These are phyloP conservation scores for Begonia peltatifolia DNA, from an alignment of 306 rosid species.

Conservation along the genomic window DNA sequence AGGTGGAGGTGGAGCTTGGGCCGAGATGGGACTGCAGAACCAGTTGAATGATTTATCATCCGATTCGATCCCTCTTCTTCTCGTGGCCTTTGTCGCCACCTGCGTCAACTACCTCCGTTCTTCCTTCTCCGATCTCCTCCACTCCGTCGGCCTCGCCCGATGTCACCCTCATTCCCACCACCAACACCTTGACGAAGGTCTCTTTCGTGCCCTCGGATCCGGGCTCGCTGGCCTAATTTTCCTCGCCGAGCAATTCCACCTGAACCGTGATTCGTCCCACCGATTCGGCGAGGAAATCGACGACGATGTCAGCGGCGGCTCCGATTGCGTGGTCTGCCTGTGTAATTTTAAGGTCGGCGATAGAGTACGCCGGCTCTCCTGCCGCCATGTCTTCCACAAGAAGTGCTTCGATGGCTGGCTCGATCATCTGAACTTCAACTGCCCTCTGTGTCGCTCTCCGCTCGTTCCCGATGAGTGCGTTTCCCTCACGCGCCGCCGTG, in stretches of 20 bases:
- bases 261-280: conserved; percentile 30
- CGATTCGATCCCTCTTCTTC: conserved; percentile 61
- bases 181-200: conserved; percentile 22
- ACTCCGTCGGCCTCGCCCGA: conserved; percentile 28
- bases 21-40: conserved; percentile 54
- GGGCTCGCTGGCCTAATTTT: conserved; percentile 46
- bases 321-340: conserved; percentile 56
- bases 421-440: conserved; percentile 51
- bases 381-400: conserved; percentile 75
- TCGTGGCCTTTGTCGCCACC: conserved; percentile 45
- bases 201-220: conserved; percentile 38
- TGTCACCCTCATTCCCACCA: conserved; percentile 4
- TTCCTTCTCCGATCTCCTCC: conserved; percentile 25
- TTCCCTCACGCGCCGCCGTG: conserved; percentile 25
- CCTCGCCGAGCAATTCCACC: conserved; percentile 63
- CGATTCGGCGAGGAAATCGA: conserved; percentile 3
- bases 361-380: conserved; percentile 51
- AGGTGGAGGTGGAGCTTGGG: too few species aligned
- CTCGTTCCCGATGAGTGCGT: conserved; percentile 42
- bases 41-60: conserved; percentile 73
- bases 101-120: conserved; percentile 47
- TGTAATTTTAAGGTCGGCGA: conserved; percentile 35
- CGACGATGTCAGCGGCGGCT: not conserved
- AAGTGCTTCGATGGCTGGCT: conserved; percentile 80
- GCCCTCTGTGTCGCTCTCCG: conserved; percentile 74